These are phyloP conservation scores for Chytridiales sp. DNA, from an alignment of 371 early-diverging fungal genomes.

Conservation along the genomic window DNA sequence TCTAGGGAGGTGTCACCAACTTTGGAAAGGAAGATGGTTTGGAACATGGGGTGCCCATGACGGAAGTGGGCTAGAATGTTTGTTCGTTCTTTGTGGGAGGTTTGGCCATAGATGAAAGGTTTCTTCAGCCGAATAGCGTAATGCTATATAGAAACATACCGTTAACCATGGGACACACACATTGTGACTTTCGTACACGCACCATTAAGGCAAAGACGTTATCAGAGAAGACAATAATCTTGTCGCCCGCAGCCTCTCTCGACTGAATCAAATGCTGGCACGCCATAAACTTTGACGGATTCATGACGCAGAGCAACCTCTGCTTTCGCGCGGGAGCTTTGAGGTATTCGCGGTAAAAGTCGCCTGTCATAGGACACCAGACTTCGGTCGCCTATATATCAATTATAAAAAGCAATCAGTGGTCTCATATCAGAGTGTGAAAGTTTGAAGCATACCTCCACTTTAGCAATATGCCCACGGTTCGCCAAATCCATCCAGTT, in stretches of 20 bases:
- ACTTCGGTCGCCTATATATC: slow-evolving; percentile 86
- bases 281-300: slow-evolving; percentile 97
- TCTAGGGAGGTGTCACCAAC: slow-evolving; percentile 99
- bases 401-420: not conserved
- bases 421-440: not conserved
- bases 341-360: slow-evolving; percentile 96
- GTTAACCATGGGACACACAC: too few relatives aligned
- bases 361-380: slow-evolving; percentile 99
- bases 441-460: slow-evolving; percentile 62
- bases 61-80: slow-evolving; percentile 94
- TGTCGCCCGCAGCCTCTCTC: slow-evolving; percentile 96
- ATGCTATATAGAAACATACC: slow-evolving; percentile 53
- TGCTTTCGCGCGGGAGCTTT: slow-evolving; percentile 61
- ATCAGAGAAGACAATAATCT: slow-evolving; percentile 99
- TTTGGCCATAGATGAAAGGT: slow-evolving; percentile 98
- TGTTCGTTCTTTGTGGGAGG: slow-evolving; percentile 94
- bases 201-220: slow-evolving; percentile 95
- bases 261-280: slow-evolving; percentile 97
- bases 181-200: slow-evolving; percentile 18
- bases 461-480: slow-evolving; percentile 98
- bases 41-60: slow-evolving; percentile 75
- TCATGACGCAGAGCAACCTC: slow-evolving; percentile 95
- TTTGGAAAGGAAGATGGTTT: slow-evolving; percentile 98
- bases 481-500: slow-evolving; percentile 99
- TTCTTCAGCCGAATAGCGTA: slow-evolving; percentile 91